These are phyloP conservation scores for Halophytophthora polymorphica DNA, from an alignment of 352 stramenopile species.

Conservation along the genomic window DNA sequence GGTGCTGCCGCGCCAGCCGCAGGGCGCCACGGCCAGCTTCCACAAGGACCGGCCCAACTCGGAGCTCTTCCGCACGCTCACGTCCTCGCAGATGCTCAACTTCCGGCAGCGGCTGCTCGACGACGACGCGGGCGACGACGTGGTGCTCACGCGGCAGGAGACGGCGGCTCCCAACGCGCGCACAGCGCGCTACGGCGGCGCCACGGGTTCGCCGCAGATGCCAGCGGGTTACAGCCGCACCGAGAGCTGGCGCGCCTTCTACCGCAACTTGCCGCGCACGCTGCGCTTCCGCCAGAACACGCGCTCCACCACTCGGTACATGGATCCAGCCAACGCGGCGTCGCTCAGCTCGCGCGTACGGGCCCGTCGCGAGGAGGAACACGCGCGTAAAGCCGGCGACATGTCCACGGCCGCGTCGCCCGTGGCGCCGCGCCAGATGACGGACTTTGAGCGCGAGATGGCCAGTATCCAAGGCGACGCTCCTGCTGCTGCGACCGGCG, in stretches of 20 bases:
- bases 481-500: conserved; percentile 10
- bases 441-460: conserved; percentile 61
- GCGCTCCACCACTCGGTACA: conserved; percentile 71
- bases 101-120: conserved; percentile 53
- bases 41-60: conserved; percentile 45
- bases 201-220: not conserved
- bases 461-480: conserved; percentile 17
- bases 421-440: conserved; percentile 21
- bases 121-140: conserved; percentile 31
- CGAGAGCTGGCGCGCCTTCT: conserved; percentile 61
- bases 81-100: conserved; percentile 60
- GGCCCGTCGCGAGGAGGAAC: conserved; percentile 48
- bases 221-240: conserved; percentile 20
- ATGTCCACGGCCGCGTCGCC: conserved; percentile 26
- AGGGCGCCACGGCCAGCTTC: conserved; percentile 19
- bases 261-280: conserved; percentile 59
- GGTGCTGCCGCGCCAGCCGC: conserved; percentile 41
- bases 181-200: not conserved
- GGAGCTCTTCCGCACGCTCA: conserved; percentile 73
- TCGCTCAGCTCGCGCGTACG: conserved; percentile 55
- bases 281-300: conserved; percentile 77
- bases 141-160: conserved; percentile 11
- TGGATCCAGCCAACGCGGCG: conserved; percentile 64
- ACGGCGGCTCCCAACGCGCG: conserved; percentile 2
- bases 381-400: conserved; percentile 28